A percentile compares a stretch with the other conserved stretches of the same genome.
Conservation (phyloP, 2,329 filamentous ascomycete genomes). For the Cercospora citrullina region DNA sequence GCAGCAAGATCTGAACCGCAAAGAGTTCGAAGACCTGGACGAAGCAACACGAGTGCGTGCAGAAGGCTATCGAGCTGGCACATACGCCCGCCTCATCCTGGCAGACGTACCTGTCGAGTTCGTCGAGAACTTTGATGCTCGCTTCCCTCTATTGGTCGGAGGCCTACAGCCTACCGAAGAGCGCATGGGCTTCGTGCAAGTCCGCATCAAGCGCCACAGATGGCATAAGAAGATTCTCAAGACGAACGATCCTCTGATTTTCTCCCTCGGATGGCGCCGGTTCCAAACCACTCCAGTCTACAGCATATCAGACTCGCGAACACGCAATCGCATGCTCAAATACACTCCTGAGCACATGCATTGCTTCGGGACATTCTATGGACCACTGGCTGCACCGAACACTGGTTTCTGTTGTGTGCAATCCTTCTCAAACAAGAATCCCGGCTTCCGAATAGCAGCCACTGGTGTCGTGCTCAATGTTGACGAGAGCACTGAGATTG, state of each 20-base stretch:
- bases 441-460: slow-evolving; percentile 90
- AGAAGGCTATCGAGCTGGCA: slow-evolving; percentile 88
- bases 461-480: slow-evolving; percentile 92
- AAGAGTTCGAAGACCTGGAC: slow-evolving; percentile 86
- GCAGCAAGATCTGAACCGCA: slow-evolving; percentile 93
- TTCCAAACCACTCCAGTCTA: slow-evolving; percentile 94
- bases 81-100: slow-evolving; percentile 87
- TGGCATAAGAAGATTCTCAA: slow-evolving; percentile 99
- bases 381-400: slow-evolving; percentile 90
- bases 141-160: slow-evolving; percentile 81
- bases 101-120: slow-evolving; percentile 91
- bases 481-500: slow-evolving; percentile 93
- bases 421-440: slow-evolving; percentile 77
- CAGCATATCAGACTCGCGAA: slow-evolving; percentile 90
- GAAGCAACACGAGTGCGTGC: slow-evolving; percentile 78
- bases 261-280: slow-evolving; percentile 92
- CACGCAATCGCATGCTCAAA: slow-evolving; percentile 95
- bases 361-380: slow-evolving; percentile 94
- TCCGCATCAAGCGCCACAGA: slow-evolving; percentile 92
- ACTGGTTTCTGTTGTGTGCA: slow-evolving; percentile 95
- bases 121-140: slow-evolving; percentile 74
- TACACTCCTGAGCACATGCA: slow-evolving; percentile 99
- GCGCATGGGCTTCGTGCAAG: slow-evolving; percentile 90
- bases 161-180: slow-evolving; percentile 93
- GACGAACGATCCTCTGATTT: slow-evolving; percentile 95